Conservation (phyloP, 345 rosid genomes). For the Raphanus sativus region DNA sequence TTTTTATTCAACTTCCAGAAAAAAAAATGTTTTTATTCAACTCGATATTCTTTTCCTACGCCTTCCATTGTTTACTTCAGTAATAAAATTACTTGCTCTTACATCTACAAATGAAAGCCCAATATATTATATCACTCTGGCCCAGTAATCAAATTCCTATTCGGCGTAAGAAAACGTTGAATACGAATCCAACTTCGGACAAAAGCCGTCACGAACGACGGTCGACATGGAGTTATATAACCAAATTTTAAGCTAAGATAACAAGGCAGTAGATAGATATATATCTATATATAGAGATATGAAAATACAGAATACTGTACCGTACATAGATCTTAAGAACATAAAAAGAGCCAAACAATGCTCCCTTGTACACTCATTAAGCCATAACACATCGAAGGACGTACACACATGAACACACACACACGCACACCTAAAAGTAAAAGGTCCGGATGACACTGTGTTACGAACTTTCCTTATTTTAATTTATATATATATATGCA, state of each 20-base stretch:
- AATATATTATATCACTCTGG: no score
- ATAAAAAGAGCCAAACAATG: conserved; percentile 16
- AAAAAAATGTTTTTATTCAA: no score
- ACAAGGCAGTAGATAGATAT: background rate
- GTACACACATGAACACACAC: conserved; percentile 1
- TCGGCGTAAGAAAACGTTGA: background rate
- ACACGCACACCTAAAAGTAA: background rate
- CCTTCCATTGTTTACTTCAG: background rate
- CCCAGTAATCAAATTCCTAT: no score
- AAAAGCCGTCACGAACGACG: background rate
- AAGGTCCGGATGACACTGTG: conserved; percentile 24
- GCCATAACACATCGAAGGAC: conserved; percentile 20
- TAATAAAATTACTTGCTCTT: no score
- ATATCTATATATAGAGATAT: conserved; percentile 2
- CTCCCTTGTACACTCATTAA: background rate
- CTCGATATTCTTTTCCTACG: background rate
- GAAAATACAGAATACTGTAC: background rate
- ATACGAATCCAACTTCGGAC: background rate
- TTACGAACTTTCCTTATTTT: conserved; percentile 10
- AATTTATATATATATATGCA: background rate
- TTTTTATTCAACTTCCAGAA: background rate
- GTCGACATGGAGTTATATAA: background rate
- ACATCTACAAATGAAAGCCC: no score
- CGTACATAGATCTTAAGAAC: background rate
- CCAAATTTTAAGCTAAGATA: background rate